Base-by-base conservation (phyloP, 2,329 filamentous ascomycete species). In the Ilyonectria mors-panacis region DNA sequence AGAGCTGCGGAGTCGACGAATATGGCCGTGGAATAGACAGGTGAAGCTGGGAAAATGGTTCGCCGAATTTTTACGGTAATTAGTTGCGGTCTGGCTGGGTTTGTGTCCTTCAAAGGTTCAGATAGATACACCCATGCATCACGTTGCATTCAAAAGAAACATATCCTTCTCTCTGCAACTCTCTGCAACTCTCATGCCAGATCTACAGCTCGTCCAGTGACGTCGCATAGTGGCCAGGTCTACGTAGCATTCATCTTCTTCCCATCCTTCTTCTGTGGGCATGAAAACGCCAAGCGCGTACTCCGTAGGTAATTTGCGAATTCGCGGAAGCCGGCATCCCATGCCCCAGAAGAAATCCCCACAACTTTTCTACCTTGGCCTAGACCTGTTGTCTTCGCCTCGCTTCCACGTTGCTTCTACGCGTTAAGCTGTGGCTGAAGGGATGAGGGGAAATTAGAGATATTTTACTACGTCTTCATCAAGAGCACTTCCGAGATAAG, bases 271-370 rank as follows among this genome's bases (percentile, higher is more conserved):
- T 60, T 63, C 48, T 64, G 55, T 45, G 57, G 59, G 65, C 54
- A 68, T 63, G 21, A 54, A 57, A 67, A 61, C 54, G 67, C 69
- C 70, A 70, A 73, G 73, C 59, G 51, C 26, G 26, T 26, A 26
- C 26, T 26, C 26, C 26, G 26, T 26, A 26, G 58, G 60, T 66
- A 70, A 71, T 73, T 71, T 65, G 61, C 62, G 48, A 63, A 42
- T 23, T 65, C 70, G 66, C 45, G 58, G 62, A 60, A 70, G 58
- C 62, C 67, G 60, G 67, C 54, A 64, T 35, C 28, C 63, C 42
- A 53, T 56, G 55, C 65, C 60, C 60, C 60, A 65, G 55, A 66
- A 42, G 48, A 42, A 28, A 57, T 68, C 65, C 53, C 68, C 67
- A 68, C 65, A 67, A 65, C 47, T 58, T 26, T 65, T 56, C 56